Evolutionary conservation across 371 early-diverging fungal species (phyloP).

Genomic region (Zopfochytrium polystomum): DNA sequence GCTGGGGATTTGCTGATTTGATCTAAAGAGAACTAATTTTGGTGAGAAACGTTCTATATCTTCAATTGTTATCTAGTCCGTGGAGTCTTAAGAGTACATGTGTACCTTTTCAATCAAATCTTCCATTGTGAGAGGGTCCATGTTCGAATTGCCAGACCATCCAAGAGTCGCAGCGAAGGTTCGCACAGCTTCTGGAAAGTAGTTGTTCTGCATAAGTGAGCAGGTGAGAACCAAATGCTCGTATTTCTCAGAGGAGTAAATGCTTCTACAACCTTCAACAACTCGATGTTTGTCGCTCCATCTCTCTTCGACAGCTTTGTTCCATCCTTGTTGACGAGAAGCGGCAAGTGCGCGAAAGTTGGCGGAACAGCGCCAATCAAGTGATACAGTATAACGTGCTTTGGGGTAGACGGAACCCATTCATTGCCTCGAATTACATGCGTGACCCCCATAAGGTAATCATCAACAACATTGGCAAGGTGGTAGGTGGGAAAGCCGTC

Average conservation of each 20-base stretch:
- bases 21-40: constrained; percentile 64
- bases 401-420: constrained; percentile 91
- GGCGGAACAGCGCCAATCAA: constrained; percentile 70
- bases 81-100: background rate
- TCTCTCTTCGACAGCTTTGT: constrained; percentile 84
- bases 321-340: constrained; percentile 79
- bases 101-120: constrained; percentile 66
- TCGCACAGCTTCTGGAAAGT: constrained; percentile 80
- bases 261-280: constrained; percentile 34
- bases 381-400: constrained; percentile 78
- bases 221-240: background rate
- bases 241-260: background rate
- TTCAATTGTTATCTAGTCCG: too few relatives aligned
- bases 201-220: constrained; percentile 61
- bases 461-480: constrained; percentile 93
- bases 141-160: constrained; percentile 63
- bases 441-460: constrained; percentile 84
- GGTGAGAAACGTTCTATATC: too few relatives aligned
- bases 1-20: constrained; percentile 73
- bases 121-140: constrained; percentile 63
- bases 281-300: constrained; percentile 73
- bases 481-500: constrained; percentile 94
- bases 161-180: constrained; percentile 89
- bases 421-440: constrained; percentile 94
- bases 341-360: constrained; percentile 81